Conservation (phyloP, 1,139 yeast species). For the Saccharomyces hybrid region DNA sequence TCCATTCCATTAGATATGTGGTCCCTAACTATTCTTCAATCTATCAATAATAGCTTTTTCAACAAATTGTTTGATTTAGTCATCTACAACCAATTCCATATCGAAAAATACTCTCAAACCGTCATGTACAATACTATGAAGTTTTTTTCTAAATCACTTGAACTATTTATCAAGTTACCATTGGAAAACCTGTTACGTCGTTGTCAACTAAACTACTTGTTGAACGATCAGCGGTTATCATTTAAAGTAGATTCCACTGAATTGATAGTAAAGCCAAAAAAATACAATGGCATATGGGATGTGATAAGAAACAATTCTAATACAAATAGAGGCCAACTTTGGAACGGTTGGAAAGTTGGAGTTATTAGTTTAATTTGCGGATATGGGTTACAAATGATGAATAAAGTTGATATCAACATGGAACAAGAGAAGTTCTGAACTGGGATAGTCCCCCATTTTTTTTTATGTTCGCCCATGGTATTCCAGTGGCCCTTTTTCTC, state of each 20-base stretch:
- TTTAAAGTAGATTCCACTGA: constrained; percentile 32
- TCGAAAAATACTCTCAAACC: constrained; percentile 65
- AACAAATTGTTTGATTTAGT: constrained; percentile 63
- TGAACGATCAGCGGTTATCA: constrained; percentile 25
- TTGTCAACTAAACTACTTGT: constrained; percentile 65
- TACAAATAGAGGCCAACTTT: constrained; percentile 41
- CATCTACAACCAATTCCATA: constrained; percentile 54
- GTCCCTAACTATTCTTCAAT: constrained; percentile 41
- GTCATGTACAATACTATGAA: constrained; percentile 46
- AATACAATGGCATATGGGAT: constrained; percentile 45
- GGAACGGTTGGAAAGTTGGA: constrained; percentile 91
- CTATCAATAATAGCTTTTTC: constrained; percentile 46
- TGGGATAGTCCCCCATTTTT: not conserved
- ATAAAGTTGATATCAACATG: constrained; percentile 42
- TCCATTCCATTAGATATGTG: constrained; percentile 25
- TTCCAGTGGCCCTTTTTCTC: not conserved
- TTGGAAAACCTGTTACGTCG: constrained; percentile 79
- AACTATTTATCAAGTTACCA: constrained; percentile 72
- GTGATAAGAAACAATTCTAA: constrained; percentile 40
- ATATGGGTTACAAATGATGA: constrained; percentile 69
- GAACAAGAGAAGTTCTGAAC: constrained; percentile 33
- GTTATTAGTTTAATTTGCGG: constrained; percentile 70
- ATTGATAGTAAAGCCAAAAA: constrained; percentile 47
- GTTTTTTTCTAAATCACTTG: constrained; percentile 52
- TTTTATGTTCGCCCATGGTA: not conserved